Evolutionary conservation across 257 asterid genomes (phyloP).

Genomic region (Petrea volubilis): DNA sequence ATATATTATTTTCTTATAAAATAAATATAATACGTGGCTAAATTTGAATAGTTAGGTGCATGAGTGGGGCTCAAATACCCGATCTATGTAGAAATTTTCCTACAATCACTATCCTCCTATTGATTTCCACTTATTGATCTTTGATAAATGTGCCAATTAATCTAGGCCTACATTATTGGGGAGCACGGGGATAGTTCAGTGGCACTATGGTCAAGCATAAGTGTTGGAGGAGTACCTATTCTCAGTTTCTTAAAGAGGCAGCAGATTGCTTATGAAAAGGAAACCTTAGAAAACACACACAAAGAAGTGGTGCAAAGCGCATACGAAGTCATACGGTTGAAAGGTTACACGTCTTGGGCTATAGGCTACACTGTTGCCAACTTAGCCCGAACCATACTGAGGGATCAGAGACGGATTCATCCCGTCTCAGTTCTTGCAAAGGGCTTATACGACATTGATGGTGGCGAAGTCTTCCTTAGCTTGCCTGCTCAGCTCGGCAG

Average conservation of each 20-base stretch:
- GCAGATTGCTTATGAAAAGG: conserved; percentile 70
- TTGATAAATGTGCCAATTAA: not conserved
- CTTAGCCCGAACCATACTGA: conserved; percentile 65
- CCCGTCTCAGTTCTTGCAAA: conserved; percentile 84
- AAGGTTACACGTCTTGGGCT: conserved; percentile 98
- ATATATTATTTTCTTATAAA: too few relatives aligned
- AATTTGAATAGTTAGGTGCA: too few relatives aligned
- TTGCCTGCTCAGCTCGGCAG: conserved; percentile 82
- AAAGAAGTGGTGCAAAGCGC: conserved; percentile 78
- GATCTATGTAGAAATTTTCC: too few relatives aligned
- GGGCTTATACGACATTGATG: conserved; percentile 62
- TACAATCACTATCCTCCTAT: too few relatives aligned
- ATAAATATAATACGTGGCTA: too few relatives aligned
- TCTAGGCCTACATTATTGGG: conserved; percentile 86
- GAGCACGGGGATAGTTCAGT: conserved; percentile 95
- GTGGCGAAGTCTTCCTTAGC: conserved; percentile 78
- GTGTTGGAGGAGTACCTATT: conserved; percentile 84
- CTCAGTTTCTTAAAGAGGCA: conserved; percentile 66
- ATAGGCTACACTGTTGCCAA: conserved; percentile 85
- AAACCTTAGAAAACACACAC: conserved; percentile 63
- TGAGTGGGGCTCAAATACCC: too few relatives aligned
- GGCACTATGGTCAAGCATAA: conserved; percentile 93
- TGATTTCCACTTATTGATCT: not conserved
- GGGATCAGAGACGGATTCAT: conserved; percentile 79
- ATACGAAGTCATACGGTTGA: conserved; percentile 72